Conservation (phyloP, 176 grass and related monocot species). For the bread wheat (Triticum aestivum) region IWGSC_CS_RefSeq_v2.1 NC_057802.1:597891998-597892497, state of each 20-base stretch:
- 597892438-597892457: background rate
- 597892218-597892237: background rate
- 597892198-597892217: background rate
- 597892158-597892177: constrained; percentile 7
- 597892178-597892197: background rate
- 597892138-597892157: background rate
- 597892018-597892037: constrained; percentile 26
- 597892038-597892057: background rate
- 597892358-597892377: background rate
- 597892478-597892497: constrained; percentile 2
- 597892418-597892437: constrained; percentile 8
- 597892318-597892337: background rate
- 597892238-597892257: constrained; percentile 2
- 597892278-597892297: background rate
- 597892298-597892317: background rate
- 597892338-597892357: background rate
- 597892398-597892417: background rate
- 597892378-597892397: background rate
- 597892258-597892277: background rate
- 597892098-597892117: background rate
- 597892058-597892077: background rate
- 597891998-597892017: constrained; percentile 86
- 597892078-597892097: background rate
- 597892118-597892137: background rate
- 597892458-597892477: background rate